A percentile compares a stretch with the other conserved stretches of the same genome.
Evolutionary conservation across 2,329 filamentous ascomycete species (phyloP).

Genomic region (Pezicula rhizophila): DNA sequence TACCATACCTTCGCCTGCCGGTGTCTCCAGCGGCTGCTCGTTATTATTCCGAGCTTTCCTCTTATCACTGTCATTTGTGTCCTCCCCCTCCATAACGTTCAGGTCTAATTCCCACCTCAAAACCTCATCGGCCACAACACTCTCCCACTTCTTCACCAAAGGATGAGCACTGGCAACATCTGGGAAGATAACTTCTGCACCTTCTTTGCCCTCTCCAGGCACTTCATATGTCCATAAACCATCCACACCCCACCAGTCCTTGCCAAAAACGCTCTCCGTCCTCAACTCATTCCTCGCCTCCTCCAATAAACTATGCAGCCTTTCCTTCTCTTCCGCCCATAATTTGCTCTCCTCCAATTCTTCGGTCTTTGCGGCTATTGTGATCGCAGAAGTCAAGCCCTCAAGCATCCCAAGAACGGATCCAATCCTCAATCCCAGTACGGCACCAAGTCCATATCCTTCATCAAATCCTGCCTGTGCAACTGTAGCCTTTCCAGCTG

Average conservation of each 20-base stretch:
- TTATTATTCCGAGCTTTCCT: not conserved
- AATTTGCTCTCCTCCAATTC: not conserved
- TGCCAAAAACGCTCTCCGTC: slow-evolving; percentile 56
- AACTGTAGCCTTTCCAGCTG: slow-evolving; percentile 65
- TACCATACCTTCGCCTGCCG: slow-evolving; percentile 1
- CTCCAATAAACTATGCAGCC: slow-evolving; percentile 31
- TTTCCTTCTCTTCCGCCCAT: slow-evolving; percentile 12
- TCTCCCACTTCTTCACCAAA: slow-evolving; percentile 56
- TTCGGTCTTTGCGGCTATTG: slow-evolving; percentile 18
- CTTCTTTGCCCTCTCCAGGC: slow-evolving; percentile 29
- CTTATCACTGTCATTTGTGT: not conserved
- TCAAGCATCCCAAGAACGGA: slow-evolving; percentile 72
- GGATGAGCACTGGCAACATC: slow-evolving; percentile 65
- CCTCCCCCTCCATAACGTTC: slow-evolving; percentile 18
- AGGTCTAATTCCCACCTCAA: slow-evolving; percentile 33
- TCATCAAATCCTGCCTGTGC: slow-evolving; percentile 90
- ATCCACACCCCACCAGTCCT: slow-evolving; percentile 61
- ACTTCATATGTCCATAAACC: slow-evolving; percentile 67
- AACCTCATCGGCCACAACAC: slow-evolving; percentile 35
- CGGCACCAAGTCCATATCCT: slow-evolving; percentile 78
- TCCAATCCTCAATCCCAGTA: slow-evolving; percentile 69
- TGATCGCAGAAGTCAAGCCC: slow-evolving; percentile 52
- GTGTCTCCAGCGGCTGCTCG: not conserved
- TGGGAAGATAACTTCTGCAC: slow-evolving; percentile 44
- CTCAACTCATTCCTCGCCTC: slow-evolving; percentile 54